Conservation (phyloP, 768 basidiomycete genomes). For the Sistotremastrum suecicum region DNA sequence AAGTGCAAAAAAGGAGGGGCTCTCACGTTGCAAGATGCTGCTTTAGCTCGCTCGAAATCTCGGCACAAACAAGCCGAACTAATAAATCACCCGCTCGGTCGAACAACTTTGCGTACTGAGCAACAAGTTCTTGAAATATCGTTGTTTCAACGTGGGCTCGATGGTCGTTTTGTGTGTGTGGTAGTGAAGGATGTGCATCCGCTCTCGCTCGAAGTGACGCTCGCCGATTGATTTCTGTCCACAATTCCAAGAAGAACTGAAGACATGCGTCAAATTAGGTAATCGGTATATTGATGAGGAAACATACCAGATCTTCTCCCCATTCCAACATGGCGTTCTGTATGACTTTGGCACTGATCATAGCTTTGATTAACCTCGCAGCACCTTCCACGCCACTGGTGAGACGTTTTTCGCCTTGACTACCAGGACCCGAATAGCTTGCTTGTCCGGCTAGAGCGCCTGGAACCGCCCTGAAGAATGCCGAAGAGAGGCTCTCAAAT, state of each 20-base stretch:
- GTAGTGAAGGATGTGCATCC: constrained; percentile 34
- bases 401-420: constrained; percentile 28
- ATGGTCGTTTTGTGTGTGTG: constrained; percentile 22
- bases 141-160: constrained; percentile 36
- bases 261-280: background rate
- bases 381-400: constrained; percentile 79
- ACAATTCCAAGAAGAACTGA: constrained; percentile 88
- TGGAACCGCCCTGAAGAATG: constrained; percentile 81
- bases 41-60: constrained; percentile 66
- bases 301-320: constrained; percentile 79
- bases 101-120: constrained; percentile 43
- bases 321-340: constrained; percentile 56
- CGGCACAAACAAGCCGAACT: constrained; percentile 65
- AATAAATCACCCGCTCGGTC: constrained; percentile 80
- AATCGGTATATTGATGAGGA: background rate
- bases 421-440: constrained; percentile 20
- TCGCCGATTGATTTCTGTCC: constrained; percentile 59
- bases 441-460: constrained; percentile 61
- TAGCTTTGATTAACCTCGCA: constrained; percentile 72
- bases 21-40: constrained; percentile 47
- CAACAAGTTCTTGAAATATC: constrained; percentile 67
- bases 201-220: constrained; percentile 42
- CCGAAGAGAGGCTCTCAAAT: constrained; percentile 82
- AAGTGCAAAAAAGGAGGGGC: constrained; percentile 20
- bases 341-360: constrained; percentile 68